These are phyloP conservation scores for Vitis hybrid DNA, from an alignment of 177 flowering plant genomes.

Conservation along the genomic window DNA sequence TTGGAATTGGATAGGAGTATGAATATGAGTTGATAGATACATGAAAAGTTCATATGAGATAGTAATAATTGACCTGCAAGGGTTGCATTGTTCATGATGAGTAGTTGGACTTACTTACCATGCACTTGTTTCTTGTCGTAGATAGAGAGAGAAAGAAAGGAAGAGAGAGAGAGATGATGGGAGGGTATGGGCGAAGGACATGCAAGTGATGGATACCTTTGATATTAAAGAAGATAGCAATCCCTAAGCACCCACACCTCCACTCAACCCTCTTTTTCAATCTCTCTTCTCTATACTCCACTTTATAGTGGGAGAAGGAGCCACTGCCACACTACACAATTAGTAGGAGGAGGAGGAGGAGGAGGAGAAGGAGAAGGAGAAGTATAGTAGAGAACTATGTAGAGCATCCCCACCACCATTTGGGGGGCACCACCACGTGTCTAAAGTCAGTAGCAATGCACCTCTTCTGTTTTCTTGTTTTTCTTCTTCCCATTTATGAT, in stretches of 20 bases:
- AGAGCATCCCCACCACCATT: conserved; percentile 17
- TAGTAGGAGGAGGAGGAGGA: conserved; percentile 14
- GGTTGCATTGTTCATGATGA: too few species aligned
- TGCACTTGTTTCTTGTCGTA: not conserved
- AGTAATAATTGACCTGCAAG: not conserved
- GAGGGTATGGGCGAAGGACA: conserved; percentile 24
- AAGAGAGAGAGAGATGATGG: not conserved
- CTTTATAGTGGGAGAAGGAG: conserved; percentile 22
- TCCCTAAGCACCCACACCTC: conserved; percentile 8
- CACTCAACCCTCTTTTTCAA: conserved; percentile 12
- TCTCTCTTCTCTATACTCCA: not conserved
- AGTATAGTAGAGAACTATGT: not conserved
- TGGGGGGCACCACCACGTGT: conserved; percentile 19
- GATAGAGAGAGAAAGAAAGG: not conserved
- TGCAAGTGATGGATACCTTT: conserved; percentile 18
- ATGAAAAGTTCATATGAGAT: conserved; percentile 9
- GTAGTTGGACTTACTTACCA: not conserved
- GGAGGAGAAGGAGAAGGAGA: conserved; percentile 14
- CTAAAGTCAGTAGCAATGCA: conserved; percentile 11
- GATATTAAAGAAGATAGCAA: conserved; percentile 14
- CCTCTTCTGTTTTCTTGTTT: not conserved
- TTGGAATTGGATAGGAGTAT: conserved; percentile 5
- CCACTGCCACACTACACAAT: conserved; percentile 9
- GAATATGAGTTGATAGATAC: conserved; percentile 5
- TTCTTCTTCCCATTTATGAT: conserved; percentile 7